These are phyloP conservation scores for Sphaerosporella brunnea DNA, from an alignment of 495 filamentous ascomycete species.

Conservation along the genomic window DNA sequence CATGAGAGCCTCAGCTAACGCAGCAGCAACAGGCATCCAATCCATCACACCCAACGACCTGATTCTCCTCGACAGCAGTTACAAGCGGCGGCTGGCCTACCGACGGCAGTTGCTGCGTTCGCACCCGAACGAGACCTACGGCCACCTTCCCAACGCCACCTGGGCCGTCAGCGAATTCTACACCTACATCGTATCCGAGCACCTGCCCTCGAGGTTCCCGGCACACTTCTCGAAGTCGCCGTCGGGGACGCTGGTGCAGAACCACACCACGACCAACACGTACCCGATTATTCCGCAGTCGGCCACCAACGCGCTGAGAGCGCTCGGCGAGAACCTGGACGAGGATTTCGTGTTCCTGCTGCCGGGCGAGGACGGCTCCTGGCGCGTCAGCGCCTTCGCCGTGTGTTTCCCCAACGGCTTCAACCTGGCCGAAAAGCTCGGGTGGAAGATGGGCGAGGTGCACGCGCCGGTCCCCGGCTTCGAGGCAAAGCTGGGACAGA, in stretches of 20 bases:
- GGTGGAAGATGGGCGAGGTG: conserved; percentile 43
- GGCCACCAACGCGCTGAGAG: conserved; percentile 28
- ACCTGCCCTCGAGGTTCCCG: conserved; percentile 50
- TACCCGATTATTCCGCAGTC: conserved; percentile 19
- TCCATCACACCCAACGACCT: conserved; percentile 39
- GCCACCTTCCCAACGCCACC: conserved; percentile 29
- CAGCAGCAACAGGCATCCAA: conserved; percentile 9
- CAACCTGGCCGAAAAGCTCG: conserved; percentile 45
- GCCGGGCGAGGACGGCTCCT: conserved; percentile 34
- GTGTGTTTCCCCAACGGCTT: conserved; percentile 62
- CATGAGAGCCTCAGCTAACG: background rate
- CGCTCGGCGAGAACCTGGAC: conserved; percentile 44
- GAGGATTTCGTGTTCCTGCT: conserved; percentile 62
- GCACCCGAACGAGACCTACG: conserved; percentile 33
- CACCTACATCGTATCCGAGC: conserved; percentile 40
- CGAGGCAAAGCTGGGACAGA: conserved; percentile 46
- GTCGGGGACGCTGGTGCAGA: conserved; percentile 19
- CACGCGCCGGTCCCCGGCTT: conserved; percentile 57
- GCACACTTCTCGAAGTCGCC: conserved; percentile 36
- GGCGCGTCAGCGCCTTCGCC: conserved; percentile 48
- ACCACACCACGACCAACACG: conserved; percentile 19
- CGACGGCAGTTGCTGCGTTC: conserved; percentile 35
- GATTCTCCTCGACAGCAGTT: conserved; percentile 49
- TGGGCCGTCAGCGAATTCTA: conserved; percentile 48
- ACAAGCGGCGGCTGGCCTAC: conserved; percentile 37